A percentile compares a stretch with the other conserved stretches of the same genome.
phyloP scores from a whole-genome alignment of 169 alveolate species.

The Eimeria brunetti region DNA sequence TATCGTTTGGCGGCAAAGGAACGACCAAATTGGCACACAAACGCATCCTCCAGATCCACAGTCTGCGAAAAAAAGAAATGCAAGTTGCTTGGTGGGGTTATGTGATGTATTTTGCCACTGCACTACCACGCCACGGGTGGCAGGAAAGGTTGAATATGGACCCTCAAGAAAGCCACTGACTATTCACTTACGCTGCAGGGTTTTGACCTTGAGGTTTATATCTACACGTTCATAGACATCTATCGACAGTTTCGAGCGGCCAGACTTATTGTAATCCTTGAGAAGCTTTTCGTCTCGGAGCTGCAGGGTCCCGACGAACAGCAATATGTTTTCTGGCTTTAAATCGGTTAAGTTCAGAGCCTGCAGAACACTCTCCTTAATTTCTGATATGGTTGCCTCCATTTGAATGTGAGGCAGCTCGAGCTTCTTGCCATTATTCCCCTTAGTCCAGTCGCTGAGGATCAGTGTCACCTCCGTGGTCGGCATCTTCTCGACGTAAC shows the following conservation, averaged over 20 bases:
- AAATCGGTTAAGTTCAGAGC: not conserved
- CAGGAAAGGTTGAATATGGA: not conserved
- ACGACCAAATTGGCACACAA: slow-evolving; percentile 75
- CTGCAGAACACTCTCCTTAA: slow-evolving; percentile 18
- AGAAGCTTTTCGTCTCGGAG: slow-evolving; percentile 49
- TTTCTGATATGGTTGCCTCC: slow-evolving; percentile 14
- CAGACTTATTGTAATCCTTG: slow-evolving; percentile 60
- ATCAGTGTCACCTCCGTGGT: slow-evolving; percentile 53
- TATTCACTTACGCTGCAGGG: slow-evolving; percentile 69
- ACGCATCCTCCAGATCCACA: slow-evolving; percentile 77
- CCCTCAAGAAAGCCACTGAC: not conserved
- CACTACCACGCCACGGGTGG: not conserved
- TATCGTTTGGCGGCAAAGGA: slow-evolving; percentile 74
- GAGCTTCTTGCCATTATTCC: slow-evolving; percentile 29
- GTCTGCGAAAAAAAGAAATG: slow-evolving; percentile 4
- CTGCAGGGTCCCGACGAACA: slow-evolving; percentile 48
- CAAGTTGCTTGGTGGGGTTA: not conserved
- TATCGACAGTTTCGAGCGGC: slow-evolving; percentile 67
- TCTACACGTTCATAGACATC: slow-evolving; percentile 71
- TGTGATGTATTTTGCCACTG: not conserved
- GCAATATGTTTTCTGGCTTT: slow-evolving; percentile 31
- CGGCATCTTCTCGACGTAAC: slow-evolving; percentile 46
- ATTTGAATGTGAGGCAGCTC: slow-evolving; percentile 32
- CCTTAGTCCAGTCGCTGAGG: slow-evolving; percentile 72
- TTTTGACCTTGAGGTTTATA: slow-evolving; percentile 56